These are phyloP conservation scores for Colletotrichum sidae DNA, from an alignment of 2,329 filamentous ascomycete genomes.

Conservation along the genomic window DNA sequence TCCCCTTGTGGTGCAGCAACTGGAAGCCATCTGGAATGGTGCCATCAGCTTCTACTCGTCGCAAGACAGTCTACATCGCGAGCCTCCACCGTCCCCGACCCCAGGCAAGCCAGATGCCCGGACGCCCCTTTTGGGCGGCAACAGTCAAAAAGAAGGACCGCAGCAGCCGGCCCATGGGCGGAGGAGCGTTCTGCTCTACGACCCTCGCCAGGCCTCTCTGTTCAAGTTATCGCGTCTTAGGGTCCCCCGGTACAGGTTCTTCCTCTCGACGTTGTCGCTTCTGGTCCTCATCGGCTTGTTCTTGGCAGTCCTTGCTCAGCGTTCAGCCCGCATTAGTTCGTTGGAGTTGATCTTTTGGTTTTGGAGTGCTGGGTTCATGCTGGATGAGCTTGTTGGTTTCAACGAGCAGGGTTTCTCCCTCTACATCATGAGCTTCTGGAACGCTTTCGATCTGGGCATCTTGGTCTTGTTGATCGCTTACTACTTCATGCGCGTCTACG, in stretches of 20 bases:
- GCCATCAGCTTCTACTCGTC: conserved; percentile 94
- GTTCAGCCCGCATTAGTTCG: conserved; percentile 83
- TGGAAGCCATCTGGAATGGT: conserved; percentile 98
- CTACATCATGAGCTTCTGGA: conserved; percentile 99
- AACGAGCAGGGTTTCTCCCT: conserved; percentile 96
- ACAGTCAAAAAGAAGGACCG: conserved; percentile 45
- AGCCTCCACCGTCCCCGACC: conserved; percentile 48
- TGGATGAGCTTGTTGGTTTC: conserved; percentile 95
- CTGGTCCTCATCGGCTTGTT: conserved; percentile 88
- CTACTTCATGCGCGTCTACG: conserved; percentile 89
- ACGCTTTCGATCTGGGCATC: conserved; percentile 93
- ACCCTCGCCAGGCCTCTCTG: conserved; percentile 88
- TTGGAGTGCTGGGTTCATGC: conserved; percentile 97
- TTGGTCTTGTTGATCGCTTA: conserved; percentile 87
- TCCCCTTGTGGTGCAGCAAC: conserved; percentile 89
- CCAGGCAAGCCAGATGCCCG: conserved; percentile 54
- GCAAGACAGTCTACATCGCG: conserved; percentile 85
- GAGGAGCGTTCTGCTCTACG: conserved; percentile 87
- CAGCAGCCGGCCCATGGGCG: conserved; percentile 58
- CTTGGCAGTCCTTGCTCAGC: conserved; percentile 80
- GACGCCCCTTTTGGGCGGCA: conserved; percentile 63
- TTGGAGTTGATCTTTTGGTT: conserved; percentile 96
- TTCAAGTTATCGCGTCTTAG: conserved; percentile 92
- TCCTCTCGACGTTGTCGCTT: conserved; percentile 89
- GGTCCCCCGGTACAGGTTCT: conserved; percentile 90